phyloP scores from a whole-genome alignment of 2,329 filamentous ascomycete genomes.

The Fusarium pseudoanthophilum region DNA sequence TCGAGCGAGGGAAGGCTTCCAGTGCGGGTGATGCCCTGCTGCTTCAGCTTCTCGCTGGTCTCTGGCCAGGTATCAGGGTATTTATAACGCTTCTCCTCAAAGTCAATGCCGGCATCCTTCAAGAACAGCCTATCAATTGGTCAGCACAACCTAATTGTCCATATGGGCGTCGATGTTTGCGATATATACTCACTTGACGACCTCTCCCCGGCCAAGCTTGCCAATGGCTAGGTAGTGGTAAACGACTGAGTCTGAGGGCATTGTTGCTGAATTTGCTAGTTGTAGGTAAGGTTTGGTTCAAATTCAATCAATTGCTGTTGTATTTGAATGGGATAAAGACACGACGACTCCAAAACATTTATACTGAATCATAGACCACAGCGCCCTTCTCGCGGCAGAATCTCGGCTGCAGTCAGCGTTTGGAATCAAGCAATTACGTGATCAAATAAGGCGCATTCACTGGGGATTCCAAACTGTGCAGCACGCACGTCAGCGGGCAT shows the following conservation, averaged over 20 bases:
- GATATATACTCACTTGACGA: constrained; percentile 34
- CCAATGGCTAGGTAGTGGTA: constrained; percentile 44
- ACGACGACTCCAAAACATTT: neutral
- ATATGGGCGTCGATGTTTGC: too few species aligned
- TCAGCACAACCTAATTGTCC: too few species aligned
- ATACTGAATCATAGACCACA: neutral
- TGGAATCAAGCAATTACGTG: neutral
- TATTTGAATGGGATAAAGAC: neutral
- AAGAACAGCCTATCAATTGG: constrained; percentile 29
- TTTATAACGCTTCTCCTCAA: constrained; percentile 31
- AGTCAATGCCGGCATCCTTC: constrained; percentile 29
- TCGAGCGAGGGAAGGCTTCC: constrained; percentile 50
- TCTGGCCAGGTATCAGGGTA: constrained; percentile 24
- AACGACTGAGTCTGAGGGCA: constrained; percentile 17
- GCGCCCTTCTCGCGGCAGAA: constrained; percentile 15
- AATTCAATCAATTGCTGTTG: neutral
- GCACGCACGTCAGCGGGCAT: neutral
- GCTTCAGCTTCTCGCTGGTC: constrained; percentile 43
- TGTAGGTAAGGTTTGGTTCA: too few species aligned
- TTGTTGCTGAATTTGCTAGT: accelerated
- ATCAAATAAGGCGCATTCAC: neutral
- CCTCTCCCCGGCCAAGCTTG: constrained; percentile 44
- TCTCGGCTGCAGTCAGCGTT: neutral
- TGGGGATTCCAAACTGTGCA: neutral
- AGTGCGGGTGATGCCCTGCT: constrained; percentile 44